Conservation (phyloP, 2,329 filamentous ascomycete species). For the Hymenoscyphus scutula region DNA sequence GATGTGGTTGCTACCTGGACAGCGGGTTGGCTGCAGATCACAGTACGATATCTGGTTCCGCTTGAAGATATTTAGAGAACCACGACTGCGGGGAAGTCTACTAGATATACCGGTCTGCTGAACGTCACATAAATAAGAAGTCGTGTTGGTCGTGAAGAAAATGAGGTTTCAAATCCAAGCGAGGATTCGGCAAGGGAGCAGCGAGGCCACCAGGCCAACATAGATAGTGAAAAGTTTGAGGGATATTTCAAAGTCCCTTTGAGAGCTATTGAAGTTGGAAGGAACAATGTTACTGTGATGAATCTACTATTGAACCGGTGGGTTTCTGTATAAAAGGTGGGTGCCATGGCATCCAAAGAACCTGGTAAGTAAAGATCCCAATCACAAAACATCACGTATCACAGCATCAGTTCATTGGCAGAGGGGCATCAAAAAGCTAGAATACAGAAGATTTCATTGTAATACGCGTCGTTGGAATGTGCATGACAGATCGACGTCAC, state of each 20-base stretch:
- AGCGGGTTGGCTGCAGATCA: neutral
- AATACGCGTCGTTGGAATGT: constrained; percentile 25
- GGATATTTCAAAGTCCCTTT: no score
- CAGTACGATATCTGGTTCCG: neutral
- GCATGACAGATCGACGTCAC: constrained; percentile 30
- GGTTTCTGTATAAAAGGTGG: no score
- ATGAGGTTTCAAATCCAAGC: neutral
- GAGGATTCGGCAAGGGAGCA: neutral
- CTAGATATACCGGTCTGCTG: constrained; percentile 1
- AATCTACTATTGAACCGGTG: no score
- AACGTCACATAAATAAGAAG: constrained; percentile 1
- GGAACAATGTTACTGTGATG: no score
- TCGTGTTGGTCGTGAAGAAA: neutral
- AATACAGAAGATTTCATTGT: constrained; percentile 35
- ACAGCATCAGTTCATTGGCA: neutral
- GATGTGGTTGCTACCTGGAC: neutral
- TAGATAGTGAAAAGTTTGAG: neutral
- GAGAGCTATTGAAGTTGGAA: no score
- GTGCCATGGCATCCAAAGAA: no score
- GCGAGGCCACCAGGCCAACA: neutral
- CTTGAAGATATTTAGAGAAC: neutral
- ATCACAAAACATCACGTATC: neutral
- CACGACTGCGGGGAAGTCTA: neutral
- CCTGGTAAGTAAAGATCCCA: no score
- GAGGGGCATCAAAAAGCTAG: constrained; percentile 26